These are phyloP conservation scores for Panus rudis DNA, from an alignment of 768 basidiomycete species.

Conservation along the genomic window DNA sequence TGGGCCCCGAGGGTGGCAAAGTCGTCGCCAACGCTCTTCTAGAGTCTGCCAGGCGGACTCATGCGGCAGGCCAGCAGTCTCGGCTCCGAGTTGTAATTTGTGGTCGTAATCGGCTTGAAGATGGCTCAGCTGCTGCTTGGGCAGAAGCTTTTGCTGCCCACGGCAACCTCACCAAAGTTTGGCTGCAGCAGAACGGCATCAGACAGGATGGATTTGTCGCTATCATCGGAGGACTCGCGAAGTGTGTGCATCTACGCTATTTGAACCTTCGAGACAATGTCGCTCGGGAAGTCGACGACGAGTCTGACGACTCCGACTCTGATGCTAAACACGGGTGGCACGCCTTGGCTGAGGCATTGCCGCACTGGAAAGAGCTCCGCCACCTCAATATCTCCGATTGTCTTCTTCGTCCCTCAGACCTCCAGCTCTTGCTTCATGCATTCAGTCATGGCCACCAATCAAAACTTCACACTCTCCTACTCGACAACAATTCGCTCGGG, in stretches of 20 bases:
- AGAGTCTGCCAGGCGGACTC: constrained; percentile 63
- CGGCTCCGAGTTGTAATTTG: constrained; percentile 79
- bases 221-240: constrained; percentile 67
- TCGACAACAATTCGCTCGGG: too few relatives aligned
- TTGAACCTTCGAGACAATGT: constrained; percentile 95
- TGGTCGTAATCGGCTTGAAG: constrained; percentile 93
- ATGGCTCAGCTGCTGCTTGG: constrained; percentile 79
- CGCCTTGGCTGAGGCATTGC: constrained; percentile 57
- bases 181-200: constrained; percentile 96
- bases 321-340: constrained; percentile 50
- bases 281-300: too few relatives aligned
- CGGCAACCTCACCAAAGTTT: constrained; percentile 72
- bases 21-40: constrained; percentile 81
- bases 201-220: constrained; percentile 83
- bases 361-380: constrained; percentile 62
- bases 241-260: constrained; percentile 57
- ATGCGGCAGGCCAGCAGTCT: constrained; percentile 59
- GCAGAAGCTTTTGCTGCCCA: constrained; percentile 85
- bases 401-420: too few relatives aligned
- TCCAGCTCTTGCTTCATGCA: too few relatives aligned
- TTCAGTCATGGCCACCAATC: too few relatives aligned
- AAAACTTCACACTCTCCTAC: too few relatives aligned
- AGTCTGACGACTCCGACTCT: too few relatives aligned
- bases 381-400: constrained; percentile 92
- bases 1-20: constrained; percentile 83